Conservation (phyloP, 1,139 yeast genomes). For the Saccharomyces hybrid region DNA sequence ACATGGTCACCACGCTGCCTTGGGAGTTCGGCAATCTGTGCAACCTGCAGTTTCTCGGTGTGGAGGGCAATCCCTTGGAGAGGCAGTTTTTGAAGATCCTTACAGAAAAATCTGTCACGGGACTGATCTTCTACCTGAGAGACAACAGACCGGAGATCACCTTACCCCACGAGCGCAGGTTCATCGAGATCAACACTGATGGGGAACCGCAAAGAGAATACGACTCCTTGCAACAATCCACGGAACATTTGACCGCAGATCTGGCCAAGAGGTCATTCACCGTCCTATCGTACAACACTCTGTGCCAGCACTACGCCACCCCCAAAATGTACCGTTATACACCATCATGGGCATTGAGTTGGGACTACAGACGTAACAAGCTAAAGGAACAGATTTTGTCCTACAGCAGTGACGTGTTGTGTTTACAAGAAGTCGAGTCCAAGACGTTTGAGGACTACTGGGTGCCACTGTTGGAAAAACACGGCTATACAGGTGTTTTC, state of each 20-base stretch:
- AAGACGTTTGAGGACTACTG: slow-evolving; percentile 79
- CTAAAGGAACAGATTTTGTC: slow-evolving; percentile 64
- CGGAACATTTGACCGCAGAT: slow-evolving; percentile 28
- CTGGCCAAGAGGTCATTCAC: slow-evolving; percentile 47
- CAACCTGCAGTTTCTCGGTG: slow-evolving; percentile 78
- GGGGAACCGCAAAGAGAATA: slow-evolving; percentile 50
- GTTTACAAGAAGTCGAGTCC: slow-evolving; percentile 94
- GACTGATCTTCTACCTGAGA: slow-evolving; percentile 68
- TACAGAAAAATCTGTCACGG: slow-evolving; percentile 79
- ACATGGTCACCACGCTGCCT: slow-evolving; percentile 68
- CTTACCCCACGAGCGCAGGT: slow-evolving; percentile 67
- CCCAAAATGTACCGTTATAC: slow-evolving; percentile 87
- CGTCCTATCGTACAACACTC: slow-evolving; percentile 76
- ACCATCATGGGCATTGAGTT: slow-evolving; percentile 92
- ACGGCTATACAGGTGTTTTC: slow-evolving; percentile 76
- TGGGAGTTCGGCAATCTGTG: slow-evolving; percentile 78
- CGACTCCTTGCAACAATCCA: slow-evolving; percentile 30
- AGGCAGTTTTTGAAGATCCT: slow-evolving; percentile 55
- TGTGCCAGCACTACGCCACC: slow-evolving; percentile 94
- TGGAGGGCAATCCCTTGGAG: slow-evolving; percentile 88
- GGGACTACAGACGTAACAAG: slow-evolving; percentile 83
- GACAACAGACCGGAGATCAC: slow-evolving; percentile 68
- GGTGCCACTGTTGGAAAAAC: slow-evolving; percentile 62
- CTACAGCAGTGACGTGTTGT: slow-evolving; percentile 65
- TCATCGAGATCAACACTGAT: slow-evolving; percentile 73